These are phyloP conservation scores for Populus deltoides DNA, from an alignment of 345 rosid genomes.

Conservation along the genomic window DNA sequence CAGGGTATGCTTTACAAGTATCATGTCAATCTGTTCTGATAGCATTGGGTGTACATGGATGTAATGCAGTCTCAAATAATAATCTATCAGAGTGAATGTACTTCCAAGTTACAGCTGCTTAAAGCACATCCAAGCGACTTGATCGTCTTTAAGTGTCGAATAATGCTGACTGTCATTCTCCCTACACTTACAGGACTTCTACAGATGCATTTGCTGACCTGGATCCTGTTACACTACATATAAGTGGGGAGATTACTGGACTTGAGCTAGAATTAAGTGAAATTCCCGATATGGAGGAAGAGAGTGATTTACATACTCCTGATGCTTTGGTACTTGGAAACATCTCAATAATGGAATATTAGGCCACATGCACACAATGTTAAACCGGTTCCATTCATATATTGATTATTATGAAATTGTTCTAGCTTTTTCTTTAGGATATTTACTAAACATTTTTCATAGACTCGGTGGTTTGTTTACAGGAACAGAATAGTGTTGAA, in stretches of 20 bases:
- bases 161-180: background rate
- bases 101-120: background rate
- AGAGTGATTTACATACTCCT: conserved; percentile 37
- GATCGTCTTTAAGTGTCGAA: background rate
- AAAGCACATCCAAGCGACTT: background rate
- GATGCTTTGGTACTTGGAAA: conserved; percentile 50
- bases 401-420: background rate
- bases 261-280: conserved; percentile 22
- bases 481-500: conserved; percentile 59
- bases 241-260: conserved; percentile 8
- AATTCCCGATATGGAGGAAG: conserved; percentile 14
- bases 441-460: too few relatives aligned
- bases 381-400: background rate
- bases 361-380: too few relatives aligned
- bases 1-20: conserved; percentile 43
- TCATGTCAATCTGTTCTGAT: background rate
- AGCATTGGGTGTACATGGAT: background rate
- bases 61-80: background rate
- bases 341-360: background rate
- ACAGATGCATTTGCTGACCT: conserved; percentile 3
- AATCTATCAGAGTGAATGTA: background rate
- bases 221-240: background rate
- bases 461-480: conserved; percentile 26
- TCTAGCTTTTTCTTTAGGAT: too few relatives aligned
- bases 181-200: background rate